Base-by-base conservation (phyloP, 2,329 filamentous ascomycete genomes). In the Fusarium sororula region DNA sequence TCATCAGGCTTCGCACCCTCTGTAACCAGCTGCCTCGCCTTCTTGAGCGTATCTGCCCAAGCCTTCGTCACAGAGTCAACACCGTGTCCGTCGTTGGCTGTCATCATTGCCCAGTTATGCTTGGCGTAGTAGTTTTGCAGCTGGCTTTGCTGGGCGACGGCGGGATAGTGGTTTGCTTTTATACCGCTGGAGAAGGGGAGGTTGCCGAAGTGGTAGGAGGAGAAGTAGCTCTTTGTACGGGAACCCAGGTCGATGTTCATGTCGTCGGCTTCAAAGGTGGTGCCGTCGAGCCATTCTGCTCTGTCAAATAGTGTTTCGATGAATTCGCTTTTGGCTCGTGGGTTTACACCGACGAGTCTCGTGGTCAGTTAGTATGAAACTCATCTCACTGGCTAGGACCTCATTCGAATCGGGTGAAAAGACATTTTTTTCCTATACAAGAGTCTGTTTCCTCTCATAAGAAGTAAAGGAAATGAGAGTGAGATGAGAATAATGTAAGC, bases 81-180 rank as follows among this genome's bases (percentile, higher is more conserved):
- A 0, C 65, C 69, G 12, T 66, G 60, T 0, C 69, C 60, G 5
- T 73, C 69, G 28, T 59, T 73, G 6, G 70, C 65, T 5, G 65
- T 70, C 70, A 73, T 70, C 69, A 73, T 73, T 3, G 60, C 35
- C 70, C 65, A 66, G 28, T 56, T 73, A 7, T 73, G 55, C 35
- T 57, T 56, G 26, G 69, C 56, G 17, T 70, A 66, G 47, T 73
- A 73, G 17, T 70, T 73, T 10, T 62, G 51, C 0, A 73, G 15
- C 5, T 73, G 69, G 2, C 53, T 38, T 6, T 45, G 57, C 15
- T 73, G 70, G 4, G 70, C 65, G 15, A 42, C 45, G 3, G 55
- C 24, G 4, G 69, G 69, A 30, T 73, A 73, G 47, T 73, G 70
- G 20, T 73, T 73, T 24, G 69, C 59, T 30, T 73, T 73, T 37